These are phyloP conservation scores for Aspergillus intermedius DNA, from an alignment of 2,329 filamentous ascomycete genomes.

Conservation along the genomic window DNA sequence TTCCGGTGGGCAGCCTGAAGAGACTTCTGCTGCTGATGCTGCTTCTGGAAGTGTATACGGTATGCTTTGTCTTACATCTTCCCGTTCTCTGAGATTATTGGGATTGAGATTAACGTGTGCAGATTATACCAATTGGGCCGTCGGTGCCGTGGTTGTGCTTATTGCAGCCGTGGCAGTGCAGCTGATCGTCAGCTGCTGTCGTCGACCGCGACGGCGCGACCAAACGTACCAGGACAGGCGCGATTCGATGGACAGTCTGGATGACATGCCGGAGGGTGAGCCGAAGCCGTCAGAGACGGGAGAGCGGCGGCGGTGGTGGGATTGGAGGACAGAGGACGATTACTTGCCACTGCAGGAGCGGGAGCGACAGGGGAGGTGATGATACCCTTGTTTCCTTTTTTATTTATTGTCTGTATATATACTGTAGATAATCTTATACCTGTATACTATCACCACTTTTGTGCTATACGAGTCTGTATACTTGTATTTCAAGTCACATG, in stretches of 20 bases:
- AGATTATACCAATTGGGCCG: background rate
- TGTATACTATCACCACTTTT: no score
- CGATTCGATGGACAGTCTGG: conserved; percentile 5
- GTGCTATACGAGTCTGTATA: no score
- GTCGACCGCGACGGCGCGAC: background rate
- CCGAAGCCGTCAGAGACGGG: conserved; percentile 9
- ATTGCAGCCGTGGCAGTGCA: background rate
- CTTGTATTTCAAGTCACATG: no score
- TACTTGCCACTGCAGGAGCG: conserved; percentile 25
- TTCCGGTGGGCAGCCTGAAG: conserved; percentile 1
- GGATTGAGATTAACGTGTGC: no score
- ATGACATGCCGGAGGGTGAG: conserved; percentile 5
- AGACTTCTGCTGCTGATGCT: conserved; percentile 2
- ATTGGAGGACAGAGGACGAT: conserved; percentile 20
- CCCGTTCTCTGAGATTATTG: background rate
- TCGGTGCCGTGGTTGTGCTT: background rate
- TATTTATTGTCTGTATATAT: background rate
- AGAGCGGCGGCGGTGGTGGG: conserved; percentile 23
- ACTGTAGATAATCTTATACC: background rate
- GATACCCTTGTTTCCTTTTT: background rate
- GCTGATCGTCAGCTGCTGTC: background rate
- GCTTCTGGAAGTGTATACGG: background rate
- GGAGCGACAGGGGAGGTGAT: conserved; percentile 10
- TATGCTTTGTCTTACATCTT: background rate
- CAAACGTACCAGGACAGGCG: background rate